Conservation (phyloP, 352 stramenopile species). For the Phytophthora sojae region DNA sequence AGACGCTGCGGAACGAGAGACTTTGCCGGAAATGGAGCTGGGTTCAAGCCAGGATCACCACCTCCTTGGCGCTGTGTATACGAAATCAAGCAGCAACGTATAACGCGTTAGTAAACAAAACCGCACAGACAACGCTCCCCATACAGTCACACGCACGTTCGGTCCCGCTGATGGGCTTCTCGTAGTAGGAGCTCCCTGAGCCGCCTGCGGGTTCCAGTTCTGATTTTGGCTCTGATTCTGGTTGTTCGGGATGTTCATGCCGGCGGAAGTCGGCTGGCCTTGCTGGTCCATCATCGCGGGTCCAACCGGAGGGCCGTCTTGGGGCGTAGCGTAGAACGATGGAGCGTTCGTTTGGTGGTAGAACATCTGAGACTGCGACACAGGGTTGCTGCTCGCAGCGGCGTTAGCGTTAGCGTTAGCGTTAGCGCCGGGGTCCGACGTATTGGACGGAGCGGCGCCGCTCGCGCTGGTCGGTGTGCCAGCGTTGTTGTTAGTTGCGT, state of each 20-base stretch:
- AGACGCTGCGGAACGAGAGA: conserved; percentile 68
- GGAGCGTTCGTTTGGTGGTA: conserved; percentile 58
- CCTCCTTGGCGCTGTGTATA: conserved; percentile 30
- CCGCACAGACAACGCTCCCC: background rate
- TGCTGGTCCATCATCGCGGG: conserved; percentile 47
- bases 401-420: conserved; percentile 3
- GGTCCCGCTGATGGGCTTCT: conserved; percentile 22
- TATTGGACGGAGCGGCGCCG: background rate
- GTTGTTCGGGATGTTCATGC: conserved; percentile 31
- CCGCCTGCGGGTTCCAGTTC: conserved; percentile 39
- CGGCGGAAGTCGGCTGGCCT: conserved; percentile 19
- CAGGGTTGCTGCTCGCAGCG: conserved; percentile 28
- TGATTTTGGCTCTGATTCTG: conserved; percentile 27
- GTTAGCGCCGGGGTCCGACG: conserved; percentile 12
- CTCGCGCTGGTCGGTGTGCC: conserved; percentile 11
- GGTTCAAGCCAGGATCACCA: conserved; percentile 52
- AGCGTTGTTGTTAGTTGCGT: conserved; percentile 2
- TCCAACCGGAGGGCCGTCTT: conserved; percentile 51
- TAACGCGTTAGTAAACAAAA: conserved; percentile 7
- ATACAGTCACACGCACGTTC: conserved; percentile 31
- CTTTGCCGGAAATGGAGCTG: conserved; percentile 66
- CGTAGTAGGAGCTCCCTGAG: conserved; percentile 16
- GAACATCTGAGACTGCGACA: conserved; percentile 68
- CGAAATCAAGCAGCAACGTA: conserved; percentile 3
- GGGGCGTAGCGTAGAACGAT: conserved; percentile 66